These are phyloP conservation scores for Zygosaccharomyces bailii DNA, from an alignment of 805 yeast species.

Conservation along the genomic window DNA sequence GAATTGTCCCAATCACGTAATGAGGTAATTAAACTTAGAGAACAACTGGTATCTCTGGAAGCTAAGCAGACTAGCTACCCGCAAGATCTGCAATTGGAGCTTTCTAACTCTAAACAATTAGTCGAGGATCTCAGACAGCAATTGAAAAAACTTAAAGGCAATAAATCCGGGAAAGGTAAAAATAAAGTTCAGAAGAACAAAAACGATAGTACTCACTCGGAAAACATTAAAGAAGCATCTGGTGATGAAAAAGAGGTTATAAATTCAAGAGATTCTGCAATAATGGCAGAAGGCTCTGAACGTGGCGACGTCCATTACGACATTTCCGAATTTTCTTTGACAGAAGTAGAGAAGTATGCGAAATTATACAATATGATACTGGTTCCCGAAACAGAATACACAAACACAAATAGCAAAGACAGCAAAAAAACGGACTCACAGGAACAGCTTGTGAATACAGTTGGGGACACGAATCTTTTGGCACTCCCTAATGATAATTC, in stretches of 20 bases:
- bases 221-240: background rate
- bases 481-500: conserved; percentile 29
- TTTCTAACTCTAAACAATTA: background rate
- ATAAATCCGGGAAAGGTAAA: background rate
- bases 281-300: background rate
- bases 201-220: background rate
- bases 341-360: conserved; percentile 35
- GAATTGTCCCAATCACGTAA: background rate
- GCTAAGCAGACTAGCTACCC: background rate
- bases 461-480: conserved; percentile 26
- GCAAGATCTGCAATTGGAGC: background rate
- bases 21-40: background rate
- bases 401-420: background rate
- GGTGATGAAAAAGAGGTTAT: conserved; percentile 13
- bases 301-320: conserved; percentile 42
- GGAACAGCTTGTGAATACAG: conserved; percentile 24
- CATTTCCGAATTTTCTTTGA: conserved; percentile 44
- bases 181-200: background rate
- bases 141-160: background rate
- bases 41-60: background rate
- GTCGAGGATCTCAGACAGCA: conserved; percentile 3
- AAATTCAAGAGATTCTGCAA: conserved; percentile 11
- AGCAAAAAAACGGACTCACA: conserved; percentile 8
- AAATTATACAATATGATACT: conserved; percentile 28
- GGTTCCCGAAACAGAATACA: background rate